Evolutionary conservation across 1,284 basidiomycete species (phyloP).

Genomic region (Exobasidium rhododendri): DNA sequence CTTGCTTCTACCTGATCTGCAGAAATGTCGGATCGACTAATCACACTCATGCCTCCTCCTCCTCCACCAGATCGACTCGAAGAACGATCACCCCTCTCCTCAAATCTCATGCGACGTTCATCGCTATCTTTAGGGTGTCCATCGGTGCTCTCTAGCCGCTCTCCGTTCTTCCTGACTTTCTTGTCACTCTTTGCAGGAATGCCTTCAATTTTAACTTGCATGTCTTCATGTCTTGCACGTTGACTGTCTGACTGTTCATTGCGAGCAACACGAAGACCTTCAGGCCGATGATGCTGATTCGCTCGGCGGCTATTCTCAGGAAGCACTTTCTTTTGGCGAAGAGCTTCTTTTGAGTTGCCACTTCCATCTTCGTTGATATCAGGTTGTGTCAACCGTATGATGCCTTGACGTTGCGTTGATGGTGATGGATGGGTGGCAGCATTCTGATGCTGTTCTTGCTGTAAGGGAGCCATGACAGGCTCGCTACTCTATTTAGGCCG

Average conservation of each 20-base stretch:
- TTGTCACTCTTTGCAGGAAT: not conserved
- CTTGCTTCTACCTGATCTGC: not conserved
- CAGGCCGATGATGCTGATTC: not conserved
- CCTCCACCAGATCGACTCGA: not conserved
- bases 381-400: conserved; percentile 1
- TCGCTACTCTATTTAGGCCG: not conserved
- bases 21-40: not conserved
- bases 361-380: not conserved
- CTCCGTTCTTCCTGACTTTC: not conserved
- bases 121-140: not conserved
- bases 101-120: not conserved
- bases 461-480: not conserved
- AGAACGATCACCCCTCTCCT: not conserved
- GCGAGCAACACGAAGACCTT: not conserved
- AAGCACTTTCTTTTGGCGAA: not conserved
- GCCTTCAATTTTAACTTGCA: not conserved
- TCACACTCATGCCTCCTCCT: not conserved
- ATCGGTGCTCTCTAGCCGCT: not conserved
- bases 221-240: not conserved
- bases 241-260: no score
- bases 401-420: conserved; percentile 1
- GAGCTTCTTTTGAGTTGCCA: not conserved
- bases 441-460: conserved; percentile 1
- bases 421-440: not conserved
- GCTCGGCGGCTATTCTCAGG: not conserved